These are phyloP conservation scores for Salix purpurea DNA, from an alignment of 345 rosid species.

Conservation along the genomic window DNA sequence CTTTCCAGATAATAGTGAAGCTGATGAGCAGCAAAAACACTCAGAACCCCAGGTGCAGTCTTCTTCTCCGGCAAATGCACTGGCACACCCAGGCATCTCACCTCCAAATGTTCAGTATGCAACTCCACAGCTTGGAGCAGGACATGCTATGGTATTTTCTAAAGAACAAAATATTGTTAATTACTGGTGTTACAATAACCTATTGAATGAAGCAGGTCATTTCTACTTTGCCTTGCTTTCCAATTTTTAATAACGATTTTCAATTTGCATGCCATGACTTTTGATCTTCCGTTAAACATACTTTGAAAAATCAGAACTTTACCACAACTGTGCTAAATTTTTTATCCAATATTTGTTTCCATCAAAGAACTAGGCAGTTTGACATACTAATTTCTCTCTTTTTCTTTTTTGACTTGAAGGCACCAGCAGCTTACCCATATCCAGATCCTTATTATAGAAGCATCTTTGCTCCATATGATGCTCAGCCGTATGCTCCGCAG, in stretches of 20 bases:
- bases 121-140: conserved; percentile 45
- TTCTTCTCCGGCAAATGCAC: conserved; percentile 41
- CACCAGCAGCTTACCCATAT: conserved; percentile 70
- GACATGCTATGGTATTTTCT: conserved; percentile 56
- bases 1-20: conserved; percentile 55
- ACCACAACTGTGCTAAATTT: background rate
- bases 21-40: conserved; percentile 60
- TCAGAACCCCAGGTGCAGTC: conserved; percentile 43
- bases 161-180: conserved; percentile 4
- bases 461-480: conserved; percentile 80
- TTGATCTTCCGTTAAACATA: background rate
- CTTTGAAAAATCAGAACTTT: background rate
- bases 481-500: conserved; percentile 67
- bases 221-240: background rate
- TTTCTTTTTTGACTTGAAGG: conserved; percentile 46
- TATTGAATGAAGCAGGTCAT: background rate
- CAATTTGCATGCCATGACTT: background rate
- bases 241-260: background rate
- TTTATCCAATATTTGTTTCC: background rate
- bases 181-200: background rate
- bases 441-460: conserved; percentile 95
- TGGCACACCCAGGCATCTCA: conserved; percentile 46
- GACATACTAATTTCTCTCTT: conserved; percentile 13
- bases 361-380: conserved; percentile 7
- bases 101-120: conserved; percentile 47